A percentile compares a stretch with the other conserved stretches of the same genome.
phyloP scores from a whole-genome alignment of 352 stramenopile genomes.

The Phytophthora sojae region DNA sequence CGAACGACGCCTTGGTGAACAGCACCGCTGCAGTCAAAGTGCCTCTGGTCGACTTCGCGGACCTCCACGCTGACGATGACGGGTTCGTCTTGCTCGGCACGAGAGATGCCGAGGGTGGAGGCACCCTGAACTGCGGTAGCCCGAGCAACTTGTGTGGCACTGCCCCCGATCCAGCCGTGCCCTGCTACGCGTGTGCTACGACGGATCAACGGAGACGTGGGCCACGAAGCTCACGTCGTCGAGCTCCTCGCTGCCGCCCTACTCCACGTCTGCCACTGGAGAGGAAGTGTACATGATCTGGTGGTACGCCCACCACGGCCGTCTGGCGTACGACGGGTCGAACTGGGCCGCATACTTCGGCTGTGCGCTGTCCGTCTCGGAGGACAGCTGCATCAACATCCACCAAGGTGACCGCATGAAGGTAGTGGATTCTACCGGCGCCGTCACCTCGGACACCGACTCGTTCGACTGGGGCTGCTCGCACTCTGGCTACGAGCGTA shows the following conservation, averaged over 20 bases:
- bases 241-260: constrained; percentile 50
- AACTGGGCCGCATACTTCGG: constrained; percentile 70
- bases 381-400: constrained; percentile 66
- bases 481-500: constrained; percentile 59
- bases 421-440: too few relatives aligned
- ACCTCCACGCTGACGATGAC: constrained; percentile 56
- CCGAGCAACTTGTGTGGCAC: constrained; percentile 55
- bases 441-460: too few relatives aligned
- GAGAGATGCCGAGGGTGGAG: constrained; percentile 48
- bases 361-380: constrained; percentile 49
- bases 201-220: constrained; percentile 52
- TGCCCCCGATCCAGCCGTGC: constrained; percentile 36
- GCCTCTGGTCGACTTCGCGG: constrained; percentile 48
- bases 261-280: constrained; percentile 50
- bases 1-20: constrained; percentile 47
- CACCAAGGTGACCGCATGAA: constrained; percentile 70
- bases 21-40: constrained; percentile 42
- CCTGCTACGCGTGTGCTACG: constrained; percentile 58
- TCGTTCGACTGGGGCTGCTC: constrained; percentile 65
- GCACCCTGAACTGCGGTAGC: constrained; percentile 61
- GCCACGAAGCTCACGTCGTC: constrained; percentile 58
- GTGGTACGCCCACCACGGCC: constrained; percentile 68
- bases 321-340: constrained; percentile 57
- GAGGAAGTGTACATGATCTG: constrained; percentile 63
- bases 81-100: constrained; percentile 58